Evolutionary conservation across 1,284 basidiomycete species (phyloP).

Genomic region (Melampsora americana): DNA sequence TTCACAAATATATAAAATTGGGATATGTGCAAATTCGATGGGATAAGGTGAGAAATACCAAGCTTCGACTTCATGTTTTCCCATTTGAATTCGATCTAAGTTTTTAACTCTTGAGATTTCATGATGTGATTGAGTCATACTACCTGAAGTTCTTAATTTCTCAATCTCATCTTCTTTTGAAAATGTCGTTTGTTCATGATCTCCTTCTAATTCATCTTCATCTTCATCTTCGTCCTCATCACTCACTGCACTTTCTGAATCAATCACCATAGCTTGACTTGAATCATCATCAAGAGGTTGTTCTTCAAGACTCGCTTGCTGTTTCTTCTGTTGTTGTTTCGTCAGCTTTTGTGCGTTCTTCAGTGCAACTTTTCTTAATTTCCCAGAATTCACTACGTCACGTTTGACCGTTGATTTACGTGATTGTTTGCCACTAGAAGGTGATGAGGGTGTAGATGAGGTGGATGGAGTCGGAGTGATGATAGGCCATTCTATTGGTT

Average conservation of each 20-base stretch:
- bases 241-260: slow-evolving; percentile 34
- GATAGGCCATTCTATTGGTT: slow-evolving; percentile 88
- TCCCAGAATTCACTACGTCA: slow-evolving; percentile 44
- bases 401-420: slow-evolving; percentile 45
- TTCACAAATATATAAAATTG: slow-evolving; percentile 95
- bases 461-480: slow-evolving; percentile 61
- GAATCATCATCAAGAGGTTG: slow-evolving; percentile 17
- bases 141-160: slow-evolving; percentile 92
- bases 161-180: slow-evolving; percentile 98
- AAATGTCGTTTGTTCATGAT: slow-evolving; percentile 59
- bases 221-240: slow-evolving; percentile 47
- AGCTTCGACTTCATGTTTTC: slow-evolving; percentile 90
- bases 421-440: slow-evolving; percentile 33
- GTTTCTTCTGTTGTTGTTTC: slow-evolving; percentile 26
- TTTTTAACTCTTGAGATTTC: slow-evolving; percentile 98
- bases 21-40: slow-evolving; percentile 92
- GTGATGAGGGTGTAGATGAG: neutral
- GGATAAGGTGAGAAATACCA: slow-evolving; percentile 99
- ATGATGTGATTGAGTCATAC: slow-evolving; percentile 97
- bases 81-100: slow-evolving; percentile 92
- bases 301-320: neutral
- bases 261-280: slow-evolving; percentile 12
- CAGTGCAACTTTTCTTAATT: slow-evolving; percentile 39
- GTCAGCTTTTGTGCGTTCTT: slow-evolving; percentile 40
- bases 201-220: slow-evolving; percentile 57